Conservation (phyloP, 805 yeast genomes). For the Lachancea kluyveri region DNA sequence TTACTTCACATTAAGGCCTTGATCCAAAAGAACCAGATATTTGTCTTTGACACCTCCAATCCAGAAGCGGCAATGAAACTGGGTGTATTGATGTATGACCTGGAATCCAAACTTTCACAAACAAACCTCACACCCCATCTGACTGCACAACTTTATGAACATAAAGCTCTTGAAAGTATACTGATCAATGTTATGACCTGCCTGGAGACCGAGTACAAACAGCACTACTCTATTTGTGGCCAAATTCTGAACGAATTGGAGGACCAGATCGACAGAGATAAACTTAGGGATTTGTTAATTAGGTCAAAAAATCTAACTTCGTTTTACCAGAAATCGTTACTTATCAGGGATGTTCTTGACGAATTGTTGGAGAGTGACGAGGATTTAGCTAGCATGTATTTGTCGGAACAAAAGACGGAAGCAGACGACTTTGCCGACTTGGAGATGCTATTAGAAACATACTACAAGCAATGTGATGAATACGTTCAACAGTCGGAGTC, state of each 20-base stretch:
- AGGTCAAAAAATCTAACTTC: conserved; percentile 64
- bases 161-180: conserved; percentile 76
- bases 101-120: conserved; percentile 61
- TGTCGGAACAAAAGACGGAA: conserved; percentile 39
- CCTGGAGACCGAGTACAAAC: conserved; percentile 67
- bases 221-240: conserved; percentile 54
- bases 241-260: conserved; percentile 64
- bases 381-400: conserved; percentile 72
- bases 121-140: conserved; percentile 22
- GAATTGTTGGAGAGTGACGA: conserved; percentile 84
- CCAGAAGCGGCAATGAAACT: conserved; percentile 57
- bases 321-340: conserved; percentile 66
- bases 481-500: conserved; percentile 87
- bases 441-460: conserved; percentile 83
- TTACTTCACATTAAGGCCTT: conserved; percentile 85
- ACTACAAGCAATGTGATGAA: conserved; percentile 88
- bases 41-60: conserved; percentile 66
- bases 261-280: conserved; percentile 69
- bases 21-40: conserved; percentile 70
- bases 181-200: conserved; percentile 74
- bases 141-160: conserved; percentile 57
- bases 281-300: conserved; percentile 64
- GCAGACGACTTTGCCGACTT: conserved; percentile 56
- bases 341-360: conserved; percentile 77
- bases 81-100: conserved; percentile 77